Percentiles rank a stretch among this genome's conserved stretches.
These are phyloP conservation scores for Candida sakaeoensis DNA, from an alignment of 805 yeast genomes.

Conservation along the genomic window DNA sequence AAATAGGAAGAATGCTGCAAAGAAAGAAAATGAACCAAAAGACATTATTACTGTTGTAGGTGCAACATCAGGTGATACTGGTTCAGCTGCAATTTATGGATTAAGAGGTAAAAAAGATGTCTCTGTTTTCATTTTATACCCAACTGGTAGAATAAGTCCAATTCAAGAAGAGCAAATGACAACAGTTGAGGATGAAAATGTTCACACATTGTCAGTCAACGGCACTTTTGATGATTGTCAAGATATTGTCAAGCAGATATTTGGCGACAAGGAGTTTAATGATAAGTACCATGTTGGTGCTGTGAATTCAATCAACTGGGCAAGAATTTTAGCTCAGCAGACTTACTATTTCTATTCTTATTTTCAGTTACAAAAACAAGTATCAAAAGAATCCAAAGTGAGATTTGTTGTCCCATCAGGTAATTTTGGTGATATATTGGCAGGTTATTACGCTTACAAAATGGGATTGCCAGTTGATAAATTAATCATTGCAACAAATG, in stretches of 20 bases:
- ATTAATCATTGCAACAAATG: constrained; percentile 91
- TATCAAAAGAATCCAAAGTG: constrained; percentile 38
- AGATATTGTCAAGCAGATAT: constrained; percentile 88
- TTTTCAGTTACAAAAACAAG: constrained; percentile 57
- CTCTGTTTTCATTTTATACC: constrained; percentile 93
- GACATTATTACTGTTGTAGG: constrained; percentile 94
- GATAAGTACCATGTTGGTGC: constrained; percentile 92
- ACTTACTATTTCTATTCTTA: constrained; percentile 93
- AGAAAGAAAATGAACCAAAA: constrained; percentile 50
- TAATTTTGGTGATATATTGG: constrained; percentile 96
- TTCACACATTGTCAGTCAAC: constrained; percentile 89
- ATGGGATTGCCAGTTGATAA: constrained; percentile 93
- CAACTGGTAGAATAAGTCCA: constrained; percentile 96
- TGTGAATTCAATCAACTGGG: constrained; percentile 98
- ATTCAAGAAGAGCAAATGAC: constrained; percentile 99
- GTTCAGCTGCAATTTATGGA: constrained; percentile 98
- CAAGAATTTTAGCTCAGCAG: constrained; percentile 95
- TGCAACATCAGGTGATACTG: constrained; percentile 99
- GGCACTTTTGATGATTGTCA: constrained; percentile 99
- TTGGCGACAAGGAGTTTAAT: constrained; percentile 87
- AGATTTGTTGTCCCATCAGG: constrained; percentile 96
- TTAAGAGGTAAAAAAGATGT: constrained; percentile 95
- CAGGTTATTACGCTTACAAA: constrained; percentile 90
- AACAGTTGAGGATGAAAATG: constrained; percentile 87
- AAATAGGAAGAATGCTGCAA: constrained; percentile 61